These are phyloP conservation scores for Entrophospora sp. DNA, from an alignment of 192 early-diverging fungal genomes.

Conservation along the genomic window DNA sequence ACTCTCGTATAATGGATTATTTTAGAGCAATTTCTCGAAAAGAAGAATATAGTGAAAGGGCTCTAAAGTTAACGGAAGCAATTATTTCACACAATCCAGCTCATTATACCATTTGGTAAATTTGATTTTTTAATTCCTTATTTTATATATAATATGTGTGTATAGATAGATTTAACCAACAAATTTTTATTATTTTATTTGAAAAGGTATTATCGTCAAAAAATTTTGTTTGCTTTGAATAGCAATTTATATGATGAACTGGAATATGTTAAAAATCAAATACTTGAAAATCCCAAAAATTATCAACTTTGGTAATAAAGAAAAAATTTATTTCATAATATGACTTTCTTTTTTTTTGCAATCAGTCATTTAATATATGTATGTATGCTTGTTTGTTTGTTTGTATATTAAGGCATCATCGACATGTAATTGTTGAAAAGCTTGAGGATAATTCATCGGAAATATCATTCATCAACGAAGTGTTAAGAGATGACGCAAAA, in stretches of 20 bases:
- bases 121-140: neutral
- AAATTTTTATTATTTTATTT: neutral
- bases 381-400: too few relatives aligned
- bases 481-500: conserved; percentile 79
- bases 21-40: conserved; percentile 67
- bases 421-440: conserved; percentile 63
- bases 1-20: conserved; percentile 74
- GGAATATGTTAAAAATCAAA: conserved; percentile 63
- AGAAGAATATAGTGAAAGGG: conserved; percentile 74
- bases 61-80: conserved; percentile 66
- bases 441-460: conserved; percentile 51
- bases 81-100: conserved; percentile 82
- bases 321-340: neutral
- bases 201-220: conserved; percentile 72
- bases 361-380: too few relatives aligned
- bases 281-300: conserved; percentile 75
- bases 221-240: conserved; percentile 60
- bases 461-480: conserved; percentile 56
- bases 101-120: conserved; percentile 92
- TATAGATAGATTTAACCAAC: neutral
- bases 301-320: conserved; percentile 84
- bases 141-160: too few relatives aligned
- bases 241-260: conserved; percentile 65
- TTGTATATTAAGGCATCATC: conserved; percentile 60
- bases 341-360: too few relatives aligned